Conservation (phyloP, 257 asterid genomes). For the Coffea eugenioides region DNA sequence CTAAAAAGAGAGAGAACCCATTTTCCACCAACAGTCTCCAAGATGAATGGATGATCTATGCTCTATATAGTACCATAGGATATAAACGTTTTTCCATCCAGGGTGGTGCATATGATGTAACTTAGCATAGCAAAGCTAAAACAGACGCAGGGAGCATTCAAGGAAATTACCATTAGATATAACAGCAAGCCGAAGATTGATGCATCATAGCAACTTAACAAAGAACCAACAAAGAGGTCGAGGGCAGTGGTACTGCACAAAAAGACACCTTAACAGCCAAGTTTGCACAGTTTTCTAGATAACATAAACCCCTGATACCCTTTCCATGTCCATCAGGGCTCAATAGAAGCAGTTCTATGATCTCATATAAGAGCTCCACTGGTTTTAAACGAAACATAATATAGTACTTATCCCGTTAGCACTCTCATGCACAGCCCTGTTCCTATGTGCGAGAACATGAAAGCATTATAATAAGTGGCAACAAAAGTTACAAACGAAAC, state of each 20-base stretch:
- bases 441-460: too few species aligned
- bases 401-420: too few species aligned
- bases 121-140: background rate
- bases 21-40: background rate
- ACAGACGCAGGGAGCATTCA: background rate
- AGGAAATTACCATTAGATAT: background rate
- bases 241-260: background rate
- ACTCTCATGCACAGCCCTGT: too few species aligned
- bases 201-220: background rate
- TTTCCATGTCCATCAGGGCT: too few species aligned
- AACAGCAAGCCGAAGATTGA: background rate
- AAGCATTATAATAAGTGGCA: too few species aligned
- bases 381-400: too few species aligned
- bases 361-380: too few species aligned
- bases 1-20: constrained; percentile 2
- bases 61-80: background rate
- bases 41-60: background rate
- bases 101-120: background rate
- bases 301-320: too few species aligned
- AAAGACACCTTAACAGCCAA: background rate
- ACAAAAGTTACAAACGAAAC: too few species aligned
- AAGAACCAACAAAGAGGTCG: background rate
- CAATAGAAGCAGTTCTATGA: too few species aligned
- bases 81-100: background rate
- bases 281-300: background rate